phyloP scores from a whole-genome alignment of 441 rosid genomes.

The Eugenia klotzschiana region DNA sequence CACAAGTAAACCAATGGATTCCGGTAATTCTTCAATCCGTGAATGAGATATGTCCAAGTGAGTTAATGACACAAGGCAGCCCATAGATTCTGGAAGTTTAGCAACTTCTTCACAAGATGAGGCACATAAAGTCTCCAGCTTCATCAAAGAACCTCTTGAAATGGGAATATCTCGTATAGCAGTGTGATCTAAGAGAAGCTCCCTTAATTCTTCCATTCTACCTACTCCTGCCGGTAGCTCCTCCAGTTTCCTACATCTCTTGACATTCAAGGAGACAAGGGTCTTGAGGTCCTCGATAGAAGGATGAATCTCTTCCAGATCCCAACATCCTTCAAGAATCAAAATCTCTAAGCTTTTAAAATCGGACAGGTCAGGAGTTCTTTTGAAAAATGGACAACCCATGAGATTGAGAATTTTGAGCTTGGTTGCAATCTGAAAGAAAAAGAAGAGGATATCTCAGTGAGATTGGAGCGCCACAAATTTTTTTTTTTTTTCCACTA shows the following conservation, averaged over 20 bases:
- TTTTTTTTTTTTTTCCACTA: background rate
- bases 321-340: background rate
- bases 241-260: background rate
- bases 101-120: background rate
- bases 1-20: background rate
- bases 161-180: background rate
- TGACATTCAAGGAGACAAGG: background rate
- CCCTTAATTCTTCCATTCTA: background rate
- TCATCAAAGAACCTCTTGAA: background rate
- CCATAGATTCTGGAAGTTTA: background rate
- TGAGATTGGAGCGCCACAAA: fast-evolving
- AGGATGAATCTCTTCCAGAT: background rate
- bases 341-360: background rate
- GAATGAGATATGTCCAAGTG: background rate
- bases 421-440: background rate
- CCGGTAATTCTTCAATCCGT: background rate
- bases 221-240: background rate
- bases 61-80: background rate
- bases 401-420: background rate
- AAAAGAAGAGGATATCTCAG: background rate
- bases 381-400: fast-evolving
- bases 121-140: background rate
- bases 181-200: background rate
- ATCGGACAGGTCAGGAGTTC: background rate
- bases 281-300: background rate